Conservation (phyloP, 257 asterid species). For the Striga asiatica region DNA sequence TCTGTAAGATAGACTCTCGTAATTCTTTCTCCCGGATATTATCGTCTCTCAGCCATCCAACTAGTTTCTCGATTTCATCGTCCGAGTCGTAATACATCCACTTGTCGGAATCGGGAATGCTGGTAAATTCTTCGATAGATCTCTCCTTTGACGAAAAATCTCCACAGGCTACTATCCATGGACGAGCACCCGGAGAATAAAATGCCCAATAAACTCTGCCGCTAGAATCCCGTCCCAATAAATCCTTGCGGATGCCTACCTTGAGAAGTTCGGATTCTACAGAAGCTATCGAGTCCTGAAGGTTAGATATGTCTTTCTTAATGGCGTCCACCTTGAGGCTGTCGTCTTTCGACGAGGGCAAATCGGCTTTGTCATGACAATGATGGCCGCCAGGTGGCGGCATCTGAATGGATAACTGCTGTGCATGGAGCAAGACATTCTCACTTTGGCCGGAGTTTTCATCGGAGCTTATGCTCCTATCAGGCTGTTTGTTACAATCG, state of each 20-base stretch:
- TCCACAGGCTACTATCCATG: constrained; percentile 57
- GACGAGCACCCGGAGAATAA: constrained; percentile 39
- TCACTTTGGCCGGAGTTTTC: constrained; percentile 21
- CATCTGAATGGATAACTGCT: constrained; percentile 18
- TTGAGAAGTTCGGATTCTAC: constrained; percentile 50
- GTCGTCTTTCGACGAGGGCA: constrained; percentile 25
- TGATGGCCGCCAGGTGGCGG: constrained; percentile 17
- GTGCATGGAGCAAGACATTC: constrained; percentile 19
- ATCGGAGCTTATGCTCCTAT: constrained; percentile 16
- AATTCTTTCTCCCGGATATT: constrained; percentile 63
- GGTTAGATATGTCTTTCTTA: constrained; percentile 37
- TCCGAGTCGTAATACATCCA: constrained; percentile 72
- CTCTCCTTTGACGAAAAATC: constrained; percentile 29
- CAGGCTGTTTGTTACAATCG: constrained; percentile 21
- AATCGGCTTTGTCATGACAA: constrained; percentile 26
- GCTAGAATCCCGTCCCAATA: constrained; percentile 75
- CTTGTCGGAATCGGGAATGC: constrained; percentile 40
- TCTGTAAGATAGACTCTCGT: constrained; percentile 57
- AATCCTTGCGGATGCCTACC: constrained; percentile 60
- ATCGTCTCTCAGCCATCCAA: constrained; percentile 68
- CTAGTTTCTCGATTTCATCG: constrained; percentile 47
- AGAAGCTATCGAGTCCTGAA: constrained; percentile 50
- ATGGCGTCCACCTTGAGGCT: constrained; percentile 28
- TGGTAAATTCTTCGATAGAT: constrained; percentile 29
- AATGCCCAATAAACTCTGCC: constrained; percentile 82